These are phyloP conservation scores for Elaeis guineensis DNA, from an alignment of 176 grass and related monocot genomes.

Conservation along the genomic window DNA sequence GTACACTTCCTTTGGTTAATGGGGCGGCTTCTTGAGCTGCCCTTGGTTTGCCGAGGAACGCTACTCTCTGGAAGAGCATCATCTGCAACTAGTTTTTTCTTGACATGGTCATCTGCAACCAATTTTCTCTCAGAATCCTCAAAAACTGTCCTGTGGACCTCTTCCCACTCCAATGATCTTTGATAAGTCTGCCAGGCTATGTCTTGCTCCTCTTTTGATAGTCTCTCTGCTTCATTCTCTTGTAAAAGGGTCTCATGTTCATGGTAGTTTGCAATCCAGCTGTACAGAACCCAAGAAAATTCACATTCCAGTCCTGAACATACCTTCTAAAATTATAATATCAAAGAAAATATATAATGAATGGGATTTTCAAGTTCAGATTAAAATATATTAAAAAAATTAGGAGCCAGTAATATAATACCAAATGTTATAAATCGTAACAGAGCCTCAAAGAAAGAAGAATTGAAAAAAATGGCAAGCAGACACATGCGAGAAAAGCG, in stretches of 20 bases:
- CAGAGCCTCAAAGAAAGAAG: too few species aligned
- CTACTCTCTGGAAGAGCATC: constrained; percentile 7
- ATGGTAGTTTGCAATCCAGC: constrained; percentile 93
- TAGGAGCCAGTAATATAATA: not conserved
- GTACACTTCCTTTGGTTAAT: constrained; percentile 80
- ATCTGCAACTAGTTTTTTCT: too few species aligned
- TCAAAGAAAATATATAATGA: too few species aligned
- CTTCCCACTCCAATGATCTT: constrained; percentile 50
- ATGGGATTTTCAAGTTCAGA: too few species aligned
- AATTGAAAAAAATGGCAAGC: too few species aligned
- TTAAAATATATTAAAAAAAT: not conserved
- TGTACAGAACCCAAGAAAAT: constrained; percentile 11
- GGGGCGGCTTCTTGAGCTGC: constrained; percentile 30
- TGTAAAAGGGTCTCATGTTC: constrained; percentile 92
- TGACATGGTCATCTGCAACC: not conserved
- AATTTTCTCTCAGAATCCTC: constrained; percentile 29
- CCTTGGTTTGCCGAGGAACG: constrained; percentile 26
- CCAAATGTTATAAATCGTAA: too few species aligned
- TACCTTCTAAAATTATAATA: too few species aligned
- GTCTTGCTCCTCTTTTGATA: constrained; percentile 94
- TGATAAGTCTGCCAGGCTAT: constrained; percentile 71
- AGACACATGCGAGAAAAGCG: too few species aligned
- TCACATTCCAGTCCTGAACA: not conserved
- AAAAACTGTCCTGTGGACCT: constrained; percentile 29
- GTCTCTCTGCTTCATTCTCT: constrained; percentile 91